Percentiles rank a stretch among this genome's conserved stretches.
phyloP scores from a whole-genome alignment of 345 rosid genomes.

The Hibiscus syriacus region DNA sequence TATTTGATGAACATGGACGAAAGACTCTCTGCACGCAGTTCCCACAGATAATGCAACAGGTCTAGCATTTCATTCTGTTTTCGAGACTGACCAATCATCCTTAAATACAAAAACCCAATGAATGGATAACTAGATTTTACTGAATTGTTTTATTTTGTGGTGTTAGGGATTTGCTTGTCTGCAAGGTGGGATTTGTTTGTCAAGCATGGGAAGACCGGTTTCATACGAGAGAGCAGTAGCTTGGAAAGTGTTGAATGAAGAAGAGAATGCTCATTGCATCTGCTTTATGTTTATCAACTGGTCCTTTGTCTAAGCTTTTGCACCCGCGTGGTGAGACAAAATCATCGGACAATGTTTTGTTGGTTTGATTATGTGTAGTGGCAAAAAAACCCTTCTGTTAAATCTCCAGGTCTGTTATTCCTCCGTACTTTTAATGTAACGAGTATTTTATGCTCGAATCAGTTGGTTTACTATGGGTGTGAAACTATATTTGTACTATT shows the following conservation, averaged over 20 bases:
- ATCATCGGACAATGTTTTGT: constrained; percentile 10
- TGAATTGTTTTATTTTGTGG: not conserved
- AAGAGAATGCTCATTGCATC: constrained; percentile 90
- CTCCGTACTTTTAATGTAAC: not conserved
- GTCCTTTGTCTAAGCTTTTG: constrained; percentile 72
- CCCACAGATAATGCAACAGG: constrained; percentile 99
- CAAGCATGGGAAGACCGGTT: constrained; percentile 98
- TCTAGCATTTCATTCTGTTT: too few relatives aligned
- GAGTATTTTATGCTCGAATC: not conserved
- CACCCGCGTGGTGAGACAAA: not conserved
- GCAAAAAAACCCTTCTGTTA: not conserved
- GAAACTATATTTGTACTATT: not conserved
- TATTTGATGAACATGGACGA: constrained; percentile 88
- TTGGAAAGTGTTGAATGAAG: constrained; percentile 96
- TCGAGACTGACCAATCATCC: too few relatives aligned
- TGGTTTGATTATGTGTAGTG: constrained; percentile 6
- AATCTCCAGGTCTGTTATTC: not conserved
- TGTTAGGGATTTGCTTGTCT: constrained; percentile 82
- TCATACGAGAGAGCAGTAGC: constrained; percentile 95
- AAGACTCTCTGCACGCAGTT: constrained; percentile 88
- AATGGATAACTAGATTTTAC: too few relatives aligned
- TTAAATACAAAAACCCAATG: too few relatives aligned
- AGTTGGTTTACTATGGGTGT: not conserved
- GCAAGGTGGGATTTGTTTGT: constrained; percentile 87
- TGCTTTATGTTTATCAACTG: constrained; percentile 93